phyloP scores from a whole-genome alignment of 1,139 yeast genomes.

The Kazachstania sp. region DNA sequence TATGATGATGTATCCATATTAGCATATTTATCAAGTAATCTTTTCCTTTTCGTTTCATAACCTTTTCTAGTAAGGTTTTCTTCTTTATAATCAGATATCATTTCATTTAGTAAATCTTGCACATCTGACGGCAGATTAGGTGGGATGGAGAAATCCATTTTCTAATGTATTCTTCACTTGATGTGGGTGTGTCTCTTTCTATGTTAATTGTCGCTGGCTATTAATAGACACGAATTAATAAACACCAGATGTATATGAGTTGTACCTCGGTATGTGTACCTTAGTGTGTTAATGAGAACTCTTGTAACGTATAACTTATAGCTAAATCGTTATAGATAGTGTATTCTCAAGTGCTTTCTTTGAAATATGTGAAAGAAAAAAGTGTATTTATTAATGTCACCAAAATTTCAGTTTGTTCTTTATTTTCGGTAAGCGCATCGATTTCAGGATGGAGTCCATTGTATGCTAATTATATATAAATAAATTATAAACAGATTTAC shows the following conservation, averaged over 20 bases:
- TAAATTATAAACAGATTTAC: too few relatives aligned
- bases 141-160: slow-evolving; percentile 29
- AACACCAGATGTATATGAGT: too few relatives aligned
- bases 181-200: too few relatives aligned
- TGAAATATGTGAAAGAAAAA: neutral
- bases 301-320: too few relatives aligned
- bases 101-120: slow-evolving; percentile 33
- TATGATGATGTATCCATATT: slow-evolving; percentile 1
- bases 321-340: too few relatives aligned
- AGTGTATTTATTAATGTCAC: neutral
- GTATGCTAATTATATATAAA: too few relatives aligned
- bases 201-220: too few relatives aligned
- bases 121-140: slow-evolving; percentile 21
- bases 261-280: too few relatives aligned
- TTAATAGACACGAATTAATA: too few relatives aligned
- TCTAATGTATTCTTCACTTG: too few relatives aligned
- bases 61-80: slow-evolving; percentile 67
- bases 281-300: too few relatives aligned
- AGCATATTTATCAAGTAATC: slow-evolving; percentile 32
- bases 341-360: too few relatives aligned
- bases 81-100: slow-evolving; percentile 47
- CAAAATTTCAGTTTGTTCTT: neutral
- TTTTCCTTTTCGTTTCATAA: slow-evolving; percentile 47
- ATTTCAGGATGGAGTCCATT: neutral
- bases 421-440: neutral